phyloP scores from a whole-genome alignment of 495 filamentous ascomycete species.

The Penicillium samsonianum region DNA sequence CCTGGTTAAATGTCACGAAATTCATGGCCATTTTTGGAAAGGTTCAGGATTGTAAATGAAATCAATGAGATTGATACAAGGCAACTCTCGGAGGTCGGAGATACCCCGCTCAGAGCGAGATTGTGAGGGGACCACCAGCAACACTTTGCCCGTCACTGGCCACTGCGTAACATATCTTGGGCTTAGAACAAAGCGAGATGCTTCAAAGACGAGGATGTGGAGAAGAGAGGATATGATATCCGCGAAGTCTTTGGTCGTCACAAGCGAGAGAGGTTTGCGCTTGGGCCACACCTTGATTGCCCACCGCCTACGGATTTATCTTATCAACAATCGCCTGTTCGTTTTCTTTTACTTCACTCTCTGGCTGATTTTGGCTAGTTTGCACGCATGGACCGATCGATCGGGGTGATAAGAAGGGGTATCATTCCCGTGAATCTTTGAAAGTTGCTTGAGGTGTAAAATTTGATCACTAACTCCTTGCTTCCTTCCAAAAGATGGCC shows the following conservation, averaged over 20 bases:
- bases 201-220: slow-evolving; percentile 1
- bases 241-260: slow-evolving; percentile 35
- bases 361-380: not conserved
- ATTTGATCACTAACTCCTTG: not conserved
- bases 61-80: slow-evolving; percentile 17
- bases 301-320: slow-evolving; percentile 24
- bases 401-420: not conserved
- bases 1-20: slow-evolving; percentile 98
- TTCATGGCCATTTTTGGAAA: slow-evolving; percentile 71
- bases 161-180: slow-evolving; percentile 19
- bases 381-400: not conserved
- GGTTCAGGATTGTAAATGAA: not conserved
- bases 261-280: slow-evolving; percentile 42
- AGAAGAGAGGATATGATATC: slow-evolving; percentile 26
- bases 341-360: not conserved
- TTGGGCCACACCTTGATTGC: slow-evolving; percentile 49
- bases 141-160: slow-evolving; percentile 29
- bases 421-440: not conserved
- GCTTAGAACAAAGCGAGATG: slow-evolving; percentile 1
- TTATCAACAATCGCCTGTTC: slow-evolving; percentile 20
- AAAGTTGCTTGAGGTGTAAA: not conserved
- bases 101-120: slow-evolving; percentile 28
- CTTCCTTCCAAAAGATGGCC: not conserved
- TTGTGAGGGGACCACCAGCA: slow-evolving; percentile 18
- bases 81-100: slow-evolving; percentile 18